A percentile compares a stretch with the other conserved stretches of the same genome.
These are phyloP conservation scores for Diplosphaera chodatii DNA, from an alignment of 139 green algal species.

Conservation along the genomic window DNA sequence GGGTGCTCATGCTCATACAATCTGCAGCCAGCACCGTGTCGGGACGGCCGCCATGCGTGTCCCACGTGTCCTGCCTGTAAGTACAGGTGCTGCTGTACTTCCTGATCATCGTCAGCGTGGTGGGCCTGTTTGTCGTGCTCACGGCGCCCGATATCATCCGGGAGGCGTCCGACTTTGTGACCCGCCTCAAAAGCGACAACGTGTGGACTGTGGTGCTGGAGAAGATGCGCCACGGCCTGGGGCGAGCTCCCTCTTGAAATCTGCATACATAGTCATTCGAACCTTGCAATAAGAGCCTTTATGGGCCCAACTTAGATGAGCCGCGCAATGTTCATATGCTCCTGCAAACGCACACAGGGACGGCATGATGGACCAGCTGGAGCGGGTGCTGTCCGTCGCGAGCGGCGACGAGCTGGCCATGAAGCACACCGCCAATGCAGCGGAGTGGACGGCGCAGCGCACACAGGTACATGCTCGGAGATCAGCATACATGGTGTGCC, in stretches of 20 bases:
- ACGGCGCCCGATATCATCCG: conserved; percentile 75
- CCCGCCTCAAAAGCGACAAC: conserved; percentile 80
- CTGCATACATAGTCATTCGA: no score
- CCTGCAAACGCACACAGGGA: conserved; percentile 41
- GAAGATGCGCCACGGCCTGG: conserved; percentile 77
- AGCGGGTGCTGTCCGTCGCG: conserved; percentile 77
- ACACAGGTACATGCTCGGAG: conserved; percentile 6
- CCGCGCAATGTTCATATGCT: no score
- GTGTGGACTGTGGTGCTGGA: conserved; percentile 83
- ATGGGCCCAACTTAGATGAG: no score
- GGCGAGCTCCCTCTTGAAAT: no score
- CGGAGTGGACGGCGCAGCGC: conserved; percentile 60
- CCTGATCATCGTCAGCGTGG: conserved; percentile 59
- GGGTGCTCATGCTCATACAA: no score
- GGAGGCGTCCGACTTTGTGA: conserved; percentile 81
- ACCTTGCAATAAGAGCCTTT: no score
- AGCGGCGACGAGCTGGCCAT: conserved; percentile 50
- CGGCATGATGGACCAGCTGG: conserved; percentile 81
- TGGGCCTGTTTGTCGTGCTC: conserved; percentile 71
- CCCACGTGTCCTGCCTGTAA: no score
- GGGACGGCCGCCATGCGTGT: no score
- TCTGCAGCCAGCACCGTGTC: no score
- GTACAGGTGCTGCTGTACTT: conserved; percentile 70
- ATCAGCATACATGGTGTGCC: no score
- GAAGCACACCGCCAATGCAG: not conserved